Conservation (phyloP, 164 flowering plant genomes). For the Vitis cinerea region DNA sequence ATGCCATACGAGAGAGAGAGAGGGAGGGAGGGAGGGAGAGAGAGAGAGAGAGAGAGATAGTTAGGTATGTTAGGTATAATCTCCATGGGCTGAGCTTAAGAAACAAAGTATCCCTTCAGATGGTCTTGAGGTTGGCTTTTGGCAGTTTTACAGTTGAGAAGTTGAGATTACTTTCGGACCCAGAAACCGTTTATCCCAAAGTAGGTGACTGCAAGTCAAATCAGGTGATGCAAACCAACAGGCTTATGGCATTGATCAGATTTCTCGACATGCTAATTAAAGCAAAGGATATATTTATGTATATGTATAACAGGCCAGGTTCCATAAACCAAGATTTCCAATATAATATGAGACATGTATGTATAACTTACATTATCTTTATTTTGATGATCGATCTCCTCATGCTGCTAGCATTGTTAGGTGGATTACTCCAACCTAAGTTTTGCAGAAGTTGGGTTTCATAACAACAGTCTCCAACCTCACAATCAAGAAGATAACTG, state of each 20-base stretch:
- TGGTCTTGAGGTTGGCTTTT: slow-evolving; percentile 23
- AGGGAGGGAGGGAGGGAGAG: too few species aligned
- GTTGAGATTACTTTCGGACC: slow-evolving; percentile 26
- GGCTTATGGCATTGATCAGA: not conserved
- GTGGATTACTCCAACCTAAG: too few species aligned
- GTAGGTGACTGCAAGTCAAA: not conserved
- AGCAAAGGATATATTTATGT: not conserved
- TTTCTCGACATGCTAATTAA: not conserved
- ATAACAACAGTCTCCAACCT: too few species aligned
- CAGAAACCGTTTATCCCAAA: slow-evolving; percentile 19
- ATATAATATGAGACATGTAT: too few species aligned
- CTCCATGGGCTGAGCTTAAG: slow-evolving; percentile 17
- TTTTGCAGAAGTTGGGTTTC: too few species aligned
- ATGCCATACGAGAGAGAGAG: too few species aligned
- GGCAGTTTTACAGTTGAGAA: slow-evolving; percentile 37
- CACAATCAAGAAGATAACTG: too few species aligned
- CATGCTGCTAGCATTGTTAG: too few species aligned
- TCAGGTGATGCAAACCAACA: not conserved
- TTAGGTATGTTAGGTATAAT: slow-evolving; percentile 28
- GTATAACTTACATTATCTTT: too few species aligned
- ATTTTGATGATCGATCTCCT: too few species aligned
- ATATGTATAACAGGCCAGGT: too few species aligned
- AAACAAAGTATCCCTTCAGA: slow-evolving; percentile 21
- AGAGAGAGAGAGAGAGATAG: not conserved
- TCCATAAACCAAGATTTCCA: too few species aligned